Percentiles rank a stretch among this genome's conserved stretches.
Conservation (phyloP, 257 asterid species). For the Agastache rugosa region DNA sequence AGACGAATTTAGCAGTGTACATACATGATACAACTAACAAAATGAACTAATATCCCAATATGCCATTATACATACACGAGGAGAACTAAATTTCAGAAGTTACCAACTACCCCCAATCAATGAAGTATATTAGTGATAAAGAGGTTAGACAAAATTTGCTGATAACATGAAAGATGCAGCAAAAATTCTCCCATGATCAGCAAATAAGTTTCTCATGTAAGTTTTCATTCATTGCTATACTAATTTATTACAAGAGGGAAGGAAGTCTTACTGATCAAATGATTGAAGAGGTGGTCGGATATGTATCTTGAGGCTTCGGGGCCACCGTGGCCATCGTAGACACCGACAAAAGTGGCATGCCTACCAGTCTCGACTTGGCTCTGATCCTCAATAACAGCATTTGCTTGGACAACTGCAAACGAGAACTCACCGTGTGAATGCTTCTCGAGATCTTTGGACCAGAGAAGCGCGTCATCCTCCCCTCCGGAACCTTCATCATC, state of each 20-base stretch:
- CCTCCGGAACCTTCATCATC: slow-evolving; percentile 45
- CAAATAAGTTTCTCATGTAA: neutral
- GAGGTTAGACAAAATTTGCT: neutral
- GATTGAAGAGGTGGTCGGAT: slow-evolving; percentile 56
- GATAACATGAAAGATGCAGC: neutral
- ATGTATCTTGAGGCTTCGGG: slow-evolving; percentile 63
- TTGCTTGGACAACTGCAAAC: slow-evolving; percentile 69
- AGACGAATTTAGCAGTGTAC: slow-evolving; percentile 12
- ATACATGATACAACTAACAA: neutral
- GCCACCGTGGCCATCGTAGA: slow-evolving; percentile 94
- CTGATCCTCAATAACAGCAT: slow-evolving; percentile 66
- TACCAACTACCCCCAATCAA: slow-evolving; percentile 11
- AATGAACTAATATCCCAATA: neutral
- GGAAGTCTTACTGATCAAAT: slow-evolving; percentile 57
- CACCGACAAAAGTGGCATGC: slow-evolving; percentile 69
- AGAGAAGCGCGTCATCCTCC: slow-evolving; percentile 55
- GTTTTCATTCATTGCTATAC: neutral
- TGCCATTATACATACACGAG: neutral
- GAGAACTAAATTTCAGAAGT: slow-evolving; percentile 18
- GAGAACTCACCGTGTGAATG: slow-evolving; percentile 78
- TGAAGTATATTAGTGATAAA: slow-evolving; percentile 10
- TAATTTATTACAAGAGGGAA: neutral
- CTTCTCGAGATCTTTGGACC: slow-evolving; percentile 74
- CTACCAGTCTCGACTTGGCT: slow-evolving; percentile 74
- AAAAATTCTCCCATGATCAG: neutral